phyloP scores from a whole-genome alignment of 2,329 filamentous ascomycete species.

The Diplodia mutila region DNA sequence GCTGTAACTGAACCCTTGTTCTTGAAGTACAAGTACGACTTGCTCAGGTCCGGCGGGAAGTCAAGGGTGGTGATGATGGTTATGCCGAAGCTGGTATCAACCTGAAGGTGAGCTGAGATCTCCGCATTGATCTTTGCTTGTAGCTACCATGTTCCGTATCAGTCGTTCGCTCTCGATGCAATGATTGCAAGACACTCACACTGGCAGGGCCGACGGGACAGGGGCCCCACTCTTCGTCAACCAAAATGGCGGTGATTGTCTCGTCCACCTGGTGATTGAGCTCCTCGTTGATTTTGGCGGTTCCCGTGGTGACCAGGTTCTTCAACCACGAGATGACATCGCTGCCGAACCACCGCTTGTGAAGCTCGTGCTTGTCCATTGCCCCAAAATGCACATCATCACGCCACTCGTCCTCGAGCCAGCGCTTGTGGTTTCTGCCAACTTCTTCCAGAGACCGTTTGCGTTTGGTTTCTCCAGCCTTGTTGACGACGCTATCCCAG shows the following conservation, averaged over 20 bases:
- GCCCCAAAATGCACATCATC: conserved; percentile 39
- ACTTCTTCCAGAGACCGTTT: conserved; percentile 39
- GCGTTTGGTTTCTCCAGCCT: conserved; percentile 29
- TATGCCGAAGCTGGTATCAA: conserved; percentile 36
- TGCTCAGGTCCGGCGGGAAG: conserved; percentile 32
- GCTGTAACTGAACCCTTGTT: conserved; percentile 34
- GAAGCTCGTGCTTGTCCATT: conserved; percentile 35
- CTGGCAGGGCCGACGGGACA: neutral
- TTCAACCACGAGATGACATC: conserved; percentile 38
- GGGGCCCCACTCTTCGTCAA: conserved; percentile 30
- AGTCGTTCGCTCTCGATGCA: conserved; percentile 24
- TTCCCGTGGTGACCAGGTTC: conserved; percentile 19
- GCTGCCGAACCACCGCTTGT: conserved; percentile 45
- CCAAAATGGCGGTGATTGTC: conserved; percentile 32
- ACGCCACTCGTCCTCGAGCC: conserved; percentile 47
- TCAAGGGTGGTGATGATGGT: conserved; percentile 32
- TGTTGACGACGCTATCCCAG: conserved; percentile 28
- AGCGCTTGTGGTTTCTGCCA: conserved; percentile 39
- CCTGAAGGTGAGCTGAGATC: conserved; percentile 26
- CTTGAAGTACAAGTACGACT: conserved; percentile 35
- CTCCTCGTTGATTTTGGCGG: conserved; percentile 33
- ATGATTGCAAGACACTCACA: neutral
- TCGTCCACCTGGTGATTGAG: conserved; percentile 34
- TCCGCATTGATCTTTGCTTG: conserved; percentile 29
- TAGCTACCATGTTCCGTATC: conserved; percentile 24